Evolutionary conservation across 2,329 filamentous ascomycete genomes (phyloP), one percentile per base, ranked within the genome.

Genomic region (Elsinoe necatrix): DNA sequence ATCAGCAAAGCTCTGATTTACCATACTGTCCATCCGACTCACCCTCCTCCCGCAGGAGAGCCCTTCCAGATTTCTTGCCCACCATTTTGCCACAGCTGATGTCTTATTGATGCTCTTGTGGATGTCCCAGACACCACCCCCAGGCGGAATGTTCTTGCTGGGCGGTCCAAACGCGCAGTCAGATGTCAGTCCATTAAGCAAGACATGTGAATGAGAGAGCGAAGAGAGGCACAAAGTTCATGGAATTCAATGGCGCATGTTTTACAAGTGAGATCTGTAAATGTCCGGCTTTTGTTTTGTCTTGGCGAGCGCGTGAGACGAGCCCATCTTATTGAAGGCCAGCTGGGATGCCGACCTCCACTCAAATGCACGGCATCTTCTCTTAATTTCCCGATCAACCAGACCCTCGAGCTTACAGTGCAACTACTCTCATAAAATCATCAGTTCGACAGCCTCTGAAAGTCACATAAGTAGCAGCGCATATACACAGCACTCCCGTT

Each of bases 51-150:
- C 78, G 72, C 64, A 82, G 72, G 63, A 81, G 77, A 61, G 80
- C 79, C 67, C 80, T 79, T 55, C 80, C 80, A 34, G 81, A 84
- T 66, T 84, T 85, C 69, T 85, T 85, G 61, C 80, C 81, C 42
- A 84, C 82, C 82, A 85, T 84, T 45, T 59, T 73, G 67, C 20
- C 23, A 18, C 8, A 3, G 4, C 9, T 43, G 41, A 43, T 43
- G 16, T 43, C n/a, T 4, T 20, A 14, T 25, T 43, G 41, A 43
- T 43, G 41, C 8, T 9, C 7, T 20, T n/a, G 9, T 4, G 14
- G 34, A n/a, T 3, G 34, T 12, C 34, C 14, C 12, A 14, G 41
- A 9, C 12, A 25, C 21, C 7, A 25, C 41, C 3, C 4, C 34
- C 3, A 37, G 34, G 41, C 8, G 21, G 20, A 20, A 14, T 20